Conservation (phyloP, 345 rosid genomes). For the Iberis pinnata region DNA sequence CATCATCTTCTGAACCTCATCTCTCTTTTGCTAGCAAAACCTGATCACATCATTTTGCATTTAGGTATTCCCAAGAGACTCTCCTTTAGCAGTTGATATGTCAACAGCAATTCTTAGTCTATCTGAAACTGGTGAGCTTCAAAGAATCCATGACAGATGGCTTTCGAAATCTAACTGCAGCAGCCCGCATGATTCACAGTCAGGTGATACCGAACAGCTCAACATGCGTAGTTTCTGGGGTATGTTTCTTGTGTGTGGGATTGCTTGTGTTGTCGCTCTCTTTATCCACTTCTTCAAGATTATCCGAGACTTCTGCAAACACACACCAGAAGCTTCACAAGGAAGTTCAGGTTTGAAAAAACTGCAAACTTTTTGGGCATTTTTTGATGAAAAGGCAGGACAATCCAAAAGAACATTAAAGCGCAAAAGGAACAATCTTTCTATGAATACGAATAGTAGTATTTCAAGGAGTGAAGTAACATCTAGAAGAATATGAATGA, state of each 20-base stretch:
- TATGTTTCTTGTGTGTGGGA: constrained; percentile 66
- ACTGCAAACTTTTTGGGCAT: constrained; percentile 52
- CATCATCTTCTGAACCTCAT: not conserved
- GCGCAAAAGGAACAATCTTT: constrained; percentile 44
- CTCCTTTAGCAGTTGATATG: constrained; percentile 80
- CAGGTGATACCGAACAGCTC: constrained; percentile 53
- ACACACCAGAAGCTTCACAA: constrained; percentile 27
- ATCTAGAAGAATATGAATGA: too few species aligned
- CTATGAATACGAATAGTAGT: constrained; percentile 14
- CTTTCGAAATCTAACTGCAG: constrained; percentile 45
- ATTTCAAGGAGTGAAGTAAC: too few species aligned
- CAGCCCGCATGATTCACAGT: constrained; percentile 22
- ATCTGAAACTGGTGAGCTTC: constrained; percentile 81
- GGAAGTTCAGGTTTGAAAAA: constrained; percentile 42
- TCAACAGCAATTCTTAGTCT: constrained; percentile 75
- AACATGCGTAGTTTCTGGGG: constrained; percentile 74
- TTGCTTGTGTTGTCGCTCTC: constrained; percentile 54
- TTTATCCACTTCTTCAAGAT: constrained; percentile 42
- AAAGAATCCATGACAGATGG: constrained; percentile 68
- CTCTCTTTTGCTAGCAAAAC: constrained; percentile 2
- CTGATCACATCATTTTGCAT: constrained; percentile 4
- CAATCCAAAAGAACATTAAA: constrained; percentile 36
- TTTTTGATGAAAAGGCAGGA: constrained; percentile 52
- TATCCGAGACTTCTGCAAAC: constrained; percentile 39
- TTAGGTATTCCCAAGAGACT: constrained; percentile 87